Conservation (phyloP, 441 rosid genomes). For the Geranium incanum region DNA sequence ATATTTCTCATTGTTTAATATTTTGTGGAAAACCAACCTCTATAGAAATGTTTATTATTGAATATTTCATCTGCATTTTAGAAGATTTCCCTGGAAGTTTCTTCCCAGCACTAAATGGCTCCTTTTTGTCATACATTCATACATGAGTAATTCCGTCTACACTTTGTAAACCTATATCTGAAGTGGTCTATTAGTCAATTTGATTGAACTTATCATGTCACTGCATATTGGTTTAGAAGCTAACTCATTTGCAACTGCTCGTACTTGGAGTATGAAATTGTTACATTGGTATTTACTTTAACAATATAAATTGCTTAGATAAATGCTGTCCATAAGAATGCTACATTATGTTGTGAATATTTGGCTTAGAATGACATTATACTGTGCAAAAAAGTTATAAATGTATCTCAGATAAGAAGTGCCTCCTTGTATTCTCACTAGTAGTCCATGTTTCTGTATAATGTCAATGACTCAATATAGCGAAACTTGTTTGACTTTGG, state of each 20-base stretch:
- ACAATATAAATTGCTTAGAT: background rate
- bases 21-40: background rate
- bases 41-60: background rate
- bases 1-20: background rate
- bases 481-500: background rate
- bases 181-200: background rate
- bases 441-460: slow-evolving; percentile 2
- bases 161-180: background rate
- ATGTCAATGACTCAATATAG: background rate
- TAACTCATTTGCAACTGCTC: background rate
- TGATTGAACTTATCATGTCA: background rate
- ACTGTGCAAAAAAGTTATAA: background rate
- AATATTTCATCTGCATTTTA: background rate
- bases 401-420: background rate
- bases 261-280: background rate
- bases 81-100: background rate
- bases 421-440: background rate
- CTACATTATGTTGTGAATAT: background rate
- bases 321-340: background rate
- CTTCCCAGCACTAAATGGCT: background rate
- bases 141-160: background rate
- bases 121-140: background rate
- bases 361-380: background rate
- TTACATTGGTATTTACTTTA: background rate
- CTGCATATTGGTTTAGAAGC: background rate